phyloP scores from a whole-genome alignment of 441 rosid species.

The Croton setiger region DNA sequence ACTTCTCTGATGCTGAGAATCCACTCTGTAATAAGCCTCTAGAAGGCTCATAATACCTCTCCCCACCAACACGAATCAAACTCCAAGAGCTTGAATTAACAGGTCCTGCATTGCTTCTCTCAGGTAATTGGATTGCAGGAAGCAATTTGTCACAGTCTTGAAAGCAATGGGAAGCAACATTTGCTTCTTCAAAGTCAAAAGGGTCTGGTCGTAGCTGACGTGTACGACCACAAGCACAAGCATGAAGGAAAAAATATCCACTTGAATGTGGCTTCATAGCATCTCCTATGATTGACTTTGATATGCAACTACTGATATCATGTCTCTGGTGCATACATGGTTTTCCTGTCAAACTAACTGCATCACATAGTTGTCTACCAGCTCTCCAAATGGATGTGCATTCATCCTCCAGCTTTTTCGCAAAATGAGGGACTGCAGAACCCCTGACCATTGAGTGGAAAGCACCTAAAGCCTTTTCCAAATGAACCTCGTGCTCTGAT shows the following conservation, averaged over 20 bases:
- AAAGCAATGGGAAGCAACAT: constrained; percentile 46
- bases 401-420: constrained; percentile 67
- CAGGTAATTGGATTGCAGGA: constrained; percentile 53
- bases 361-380: constrained; percentile 86
- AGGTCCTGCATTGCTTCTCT: constrained; percentile 39
- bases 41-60: constrained; percentile 66
- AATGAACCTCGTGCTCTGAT: constrained; percentile 57
- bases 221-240: constrained; percentile 87
- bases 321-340: constrained; percentile 80
- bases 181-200: constrained; percentile 75
- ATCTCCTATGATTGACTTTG: constrained; percentile 26
- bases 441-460: constrained; percentile 80
- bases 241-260: constrained; percentile 77
- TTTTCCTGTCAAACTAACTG: constrained; percentile 84
- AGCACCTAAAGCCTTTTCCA: constrained; percentile 57
- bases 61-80: constrained; percentile 66
- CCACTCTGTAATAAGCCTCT: constrained; percentile 83
- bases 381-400: constrained; percentile 72
- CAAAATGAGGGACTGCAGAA: constrained; percentile 54
- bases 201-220: constrained; percentile 60
- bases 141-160: constrained; percentile 70
- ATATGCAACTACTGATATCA: constrained; percentile 25
- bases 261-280: constrained; percentile 57
- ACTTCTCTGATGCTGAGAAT: constrained; percentile 55
- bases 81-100: constrained; percentile 69